Conservation (phyloP, 2,329 filamentous ascomycete genomes). For the Monilinia aucupariae region DNA sequence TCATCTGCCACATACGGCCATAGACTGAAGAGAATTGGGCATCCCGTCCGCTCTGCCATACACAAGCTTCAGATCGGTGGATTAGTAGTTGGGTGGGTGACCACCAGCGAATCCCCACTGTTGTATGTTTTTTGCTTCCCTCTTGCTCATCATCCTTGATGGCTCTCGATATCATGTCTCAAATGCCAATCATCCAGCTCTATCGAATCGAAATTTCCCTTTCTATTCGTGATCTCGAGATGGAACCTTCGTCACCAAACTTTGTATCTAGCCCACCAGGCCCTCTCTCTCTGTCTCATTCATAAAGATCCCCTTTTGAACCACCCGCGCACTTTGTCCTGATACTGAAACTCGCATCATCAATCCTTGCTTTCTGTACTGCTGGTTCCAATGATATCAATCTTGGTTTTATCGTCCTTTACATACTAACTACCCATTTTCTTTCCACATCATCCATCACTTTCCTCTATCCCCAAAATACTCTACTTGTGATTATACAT, state of each 20-base stretch:
- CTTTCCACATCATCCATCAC: conserved; percentile 49
- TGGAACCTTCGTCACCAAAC: conserved; percentile 25
- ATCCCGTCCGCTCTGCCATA: too few relatives aligned
- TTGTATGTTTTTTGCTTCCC: too few relatives aligned
- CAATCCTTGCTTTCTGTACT: conserved; percentile 59
- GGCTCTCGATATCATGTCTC: not conserved
- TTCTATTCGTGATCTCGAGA: not conserved
- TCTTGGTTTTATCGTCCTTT: conserved; percentile 57
- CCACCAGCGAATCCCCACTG: too few relatives aligned
- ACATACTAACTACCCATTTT: conserved; percentile 52
- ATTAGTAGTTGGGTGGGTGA: too few relatives aligned
- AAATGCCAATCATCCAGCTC: not conserved
- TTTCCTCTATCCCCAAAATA: conserved; percentile 41
- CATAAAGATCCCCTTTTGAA: not conserved
- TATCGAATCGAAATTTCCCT: not conserved
- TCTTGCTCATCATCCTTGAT: not conserved
- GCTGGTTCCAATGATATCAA: conserved; percentile 61
- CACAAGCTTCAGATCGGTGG: too few relatives aligned
- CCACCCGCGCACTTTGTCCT: not conserved
- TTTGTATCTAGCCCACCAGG: too few relatives aligned
- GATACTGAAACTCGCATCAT: conserved; percentile 45
- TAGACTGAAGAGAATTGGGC: too few relatives aligned
- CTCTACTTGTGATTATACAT: too few relatives aligned
- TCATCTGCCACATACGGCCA: not conserved
- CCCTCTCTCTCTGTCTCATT: not conserved